Percentiles rank a stretch among this genome's conserved stretches.
Evolutionary conservation across 352 stramenopile genomes (phyloP).

Genomic region (Phytophthora macrochlamydospora): DNA sequence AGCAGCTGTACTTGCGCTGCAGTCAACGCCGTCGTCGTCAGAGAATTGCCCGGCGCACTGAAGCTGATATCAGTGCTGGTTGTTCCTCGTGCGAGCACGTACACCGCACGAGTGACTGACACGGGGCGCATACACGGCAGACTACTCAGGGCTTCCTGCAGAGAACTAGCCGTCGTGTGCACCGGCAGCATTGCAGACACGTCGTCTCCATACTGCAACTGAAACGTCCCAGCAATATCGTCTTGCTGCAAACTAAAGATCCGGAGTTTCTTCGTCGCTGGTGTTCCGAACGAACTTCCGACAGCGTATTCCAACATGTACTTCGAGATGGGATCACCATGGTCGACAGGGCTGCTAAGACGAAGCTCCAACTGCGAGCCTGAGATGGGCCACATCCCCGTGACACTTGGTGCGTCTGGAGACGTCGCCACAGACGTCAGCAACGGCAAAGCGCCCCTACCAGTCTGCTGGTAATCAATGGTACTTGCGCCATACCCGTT

Average conservation of each 20-base stretch:
- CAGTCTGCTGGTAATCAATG: conserved; percentile 58
- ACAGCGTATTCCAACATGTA: conserved; percentile 69
- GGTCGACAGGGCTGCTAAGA: conserved; percentile 35
- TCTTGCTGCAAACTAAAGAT: conserved; percentile 50
- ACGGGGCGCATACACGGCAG: conserved; percentile 62
- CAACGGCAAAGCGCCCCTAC: conserved; percentile 60
- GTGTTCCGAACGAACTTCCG: conserved; percentile 50
- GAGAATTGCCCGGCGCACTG: conserved; percentile 29
- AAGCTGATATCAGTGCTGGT: conserved; percentile 48
- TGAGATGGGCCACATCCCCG: conserved; percentile 54
- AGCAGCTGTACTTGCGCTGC: conserved; percentile 43
- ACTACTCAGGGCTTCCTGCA: conserved; percentile 43
- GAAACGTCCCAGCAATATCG: conserved; percentile 72
- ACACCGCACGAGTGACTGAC: conserved; percentile 46
- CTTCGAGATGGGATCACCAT: conserved; percentile 43
- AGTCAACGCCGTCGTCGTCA: conserved; percentile 52
- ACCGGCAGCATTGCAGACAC: conserved; percentile 54
- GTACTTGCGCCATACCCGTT: conserved; percentile 74
- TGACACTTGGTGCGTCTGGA: conserved; percentile 47
- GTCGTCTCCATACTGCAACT: conserved; percentile 63
- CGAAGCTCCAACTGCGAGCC: conserved; percentile 51
- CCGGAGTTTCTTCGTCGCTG: conserved; percentile 53
- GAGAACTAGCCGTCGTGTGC: conserved; percentile 44
- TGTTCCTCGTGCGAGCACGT: conserved; percentile 46
- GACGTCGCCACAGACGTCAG: conserved; percentile 38